Percentiles rank a stretch among this genome's conserved stretches.
Conservation (phyloP, 1,284 basidiomycete species). For the Trichosporon coremiiforme region DNA sequence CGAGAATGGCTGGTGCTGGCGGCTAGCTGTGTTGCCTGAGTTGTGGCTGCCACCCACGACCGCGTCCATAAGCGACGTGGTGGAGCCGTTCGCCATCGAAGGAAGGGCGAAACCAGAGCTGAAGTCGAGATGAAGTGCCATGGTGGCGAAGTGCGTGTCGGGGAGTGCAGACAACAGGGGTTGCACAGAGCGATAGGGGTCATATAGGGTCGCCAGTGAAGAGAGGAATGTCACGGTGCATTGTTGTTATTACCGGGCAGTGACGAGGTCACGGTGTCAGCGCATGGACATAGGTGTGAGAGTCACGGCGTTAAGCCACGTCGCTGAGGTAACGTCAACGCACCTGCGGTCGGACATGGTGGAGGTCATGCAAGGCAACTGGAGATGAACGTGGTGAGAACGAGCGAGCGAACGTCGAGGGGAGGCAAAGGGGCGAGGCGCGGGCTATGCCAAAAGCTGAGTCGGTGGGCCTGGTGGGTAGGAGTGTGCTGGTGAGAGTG, state of each 20-base stretch:
- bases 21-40: constrained; percentile 19
- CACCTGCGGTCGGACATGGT: constrained; percentile 16
- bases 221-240: not conserved
- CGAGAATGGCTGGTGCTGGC: constrained; percentile 22
- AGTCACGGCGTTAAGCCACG: constrained; percentile 20
- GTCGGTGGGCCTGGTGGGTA: not conserved
- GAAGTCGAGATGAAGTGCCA: constrained; percentile 2
- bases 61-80: constrained; percentile 47
- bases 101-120: constrained; percentile 28
- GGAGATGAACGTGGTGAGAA: constrained; percentile 58
- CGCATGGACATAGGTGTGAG: constrained; percentile 3
- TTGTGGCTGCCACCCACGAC: constrained; percentile 39
- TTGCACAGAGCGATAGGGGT: not conserved
- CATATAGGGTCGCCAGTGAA: not conserved
- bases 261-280: constrained; percentile 17
- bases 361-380: constrained; percentile 2
- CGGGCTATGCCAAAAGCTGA: not conserved
- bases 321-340: constrained; percentile 7
- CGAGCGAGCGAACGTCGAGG: constrained; percentile 74
- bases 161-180: constrained; percentile 7
- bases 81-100: constrained; percentile 35
- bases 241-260: constrained; percentile 1
- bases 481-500: not conserved
- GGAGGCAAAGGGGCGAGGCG: constrained; percentile 60
- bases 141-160: constrained; percentile 2